These are phyloP conservation scores for Falciphora oryzae DNA, from an alignment of 2,329 filamentous ascomycete genomes.

Conservation along the genomic window DNA sequence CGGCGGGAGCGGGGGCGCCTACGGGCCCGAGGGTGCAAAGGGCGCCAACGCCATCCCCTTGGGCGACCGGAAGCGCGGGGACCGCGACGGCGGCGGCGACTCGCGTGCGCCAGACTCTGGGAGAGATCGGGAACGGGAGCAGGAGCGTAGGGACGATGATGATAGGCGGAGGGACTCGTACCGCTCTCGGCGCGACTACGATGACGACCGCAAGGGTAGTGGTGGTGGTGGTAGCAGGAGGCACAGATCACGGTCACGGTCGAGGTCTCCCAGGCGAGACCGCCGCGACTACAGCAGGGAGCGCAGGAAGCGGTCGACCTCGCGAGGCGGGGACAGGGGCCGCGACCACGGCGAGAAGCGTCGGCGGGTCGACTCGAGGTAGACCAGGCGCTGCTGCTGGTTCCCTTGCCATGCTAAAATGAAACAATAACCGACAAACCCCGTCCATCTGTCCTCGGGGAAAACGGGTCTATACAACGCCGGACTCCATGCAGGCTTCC, in stretches of 20 bases:
- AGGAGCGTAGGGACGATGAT: background rate
- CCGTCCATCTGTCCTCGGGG: background rate
- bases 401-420: background rate
- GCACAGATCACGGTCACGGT: constrained; percentile 39
- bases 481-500: background rate
- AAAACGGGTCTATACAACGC: background rate
- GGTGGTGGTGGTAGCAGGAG: constrained; percentile 24
- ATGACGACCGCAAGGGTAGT: constrained; percentile 22
- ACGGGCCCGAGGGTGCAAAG: constrained; percentile 34
- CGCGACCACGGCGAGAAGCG: constrained; percentile 53
- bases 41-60: constrained; percentile 68
- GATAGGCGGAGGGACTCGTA: constrained; percentile 18
- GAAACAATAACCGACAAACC: too few species aligned
- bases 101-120: constrained; percentile 24
- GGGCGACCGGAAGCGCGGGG: constrained; percentile 47
- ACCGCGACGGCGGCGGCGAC: constrained; percentile 20
- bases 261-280: constrained; percentile 37
- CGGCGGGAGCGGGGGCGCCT: constrained; percentile 36
- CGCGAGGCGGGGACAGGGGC: constrained; percentile 39
- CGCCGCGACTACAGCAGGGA: constrained; percentile 38
- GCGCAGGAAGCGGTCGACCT: constrained; percentile 52
- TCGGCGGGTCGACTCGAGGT: constrained; percentile 41
- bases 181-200: constrained; percentile 18
- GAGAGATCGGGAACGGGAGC: background rate
- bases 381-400: background rate